phyloP scores from a whole-genome alignment of 2,329 filamentous ascomycete genomes.

The Mariannaea sp. region DNA sequence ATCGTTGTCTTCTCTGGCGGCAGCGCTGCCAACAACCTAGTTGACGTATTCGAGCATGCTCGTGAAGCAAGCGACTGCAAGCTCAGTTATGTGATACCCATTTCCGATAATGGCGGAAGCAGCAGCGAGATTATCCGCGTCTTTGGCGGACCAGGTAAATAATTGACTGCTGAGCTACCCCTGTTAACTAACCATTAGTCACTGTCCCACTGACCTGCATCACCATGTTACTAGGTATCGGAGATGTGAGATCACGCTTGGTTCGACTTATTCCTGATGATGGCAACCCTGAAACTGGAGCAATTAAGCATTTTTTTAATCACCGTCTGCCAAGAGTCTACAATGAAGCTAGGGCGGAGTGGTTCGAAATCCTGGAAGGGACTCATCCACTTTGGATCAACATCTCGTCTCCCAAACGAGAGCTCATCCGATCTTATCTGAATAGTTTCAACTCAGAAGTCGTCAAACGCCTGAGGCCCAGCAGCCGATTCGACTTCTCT shows the following conservation, averaged over 20 bases:
- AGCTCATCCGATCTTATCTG: constrained; percentile 77
- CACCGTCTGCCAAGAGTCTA: constrained; percentile 69
- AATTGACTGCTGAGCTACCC: constrained; percentile 27
- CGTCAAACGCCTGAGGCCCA: constrained; percentile 73
- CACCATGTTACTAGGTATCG: constrained; percentile 66
- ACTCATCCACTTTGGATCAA: constrained; percentile 75
- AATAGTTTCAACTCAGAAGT: constrained; percentile 79
- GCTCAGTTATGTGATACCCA: constrained; percentile 87
- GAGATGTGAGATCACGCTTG: constrained; percentile 62
- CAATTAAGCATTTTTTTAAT: constrained; percentile 86
- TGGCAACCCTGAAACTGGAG: constrained; percentile 67
- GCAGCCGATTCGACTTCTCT: constrained; percentile 77
- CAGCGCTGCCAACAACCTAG: constrained; percentile 91
- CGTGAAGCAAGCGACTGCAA: constrained; percentile 67
- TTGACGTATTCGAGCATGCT: constrained; percentile 81
- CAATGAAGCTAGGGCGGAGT: constrained; percentile 74
- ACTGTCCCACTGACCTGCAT: constrained; percentile 17
- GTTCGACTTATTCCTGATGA: constrained; percentile 82
- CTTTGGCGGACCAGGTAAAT: constrained; percentile 91
- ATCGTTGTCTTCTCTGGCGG: constrained; percentile 91
- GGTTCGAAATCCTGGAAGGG: constrained; percentile 87
- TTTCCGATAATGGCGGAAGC: constrained; percentile 93
- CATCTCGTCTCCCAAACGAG: constrained; percentile 72
- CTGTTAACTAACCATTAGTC: neutral
- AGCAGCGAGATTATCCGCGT: constrained; percentile 93